Evolutionary conservation across 768 basidiomycete genomes (phyloP).

Genomic region (Leccinum subgranulosum): DNA sequence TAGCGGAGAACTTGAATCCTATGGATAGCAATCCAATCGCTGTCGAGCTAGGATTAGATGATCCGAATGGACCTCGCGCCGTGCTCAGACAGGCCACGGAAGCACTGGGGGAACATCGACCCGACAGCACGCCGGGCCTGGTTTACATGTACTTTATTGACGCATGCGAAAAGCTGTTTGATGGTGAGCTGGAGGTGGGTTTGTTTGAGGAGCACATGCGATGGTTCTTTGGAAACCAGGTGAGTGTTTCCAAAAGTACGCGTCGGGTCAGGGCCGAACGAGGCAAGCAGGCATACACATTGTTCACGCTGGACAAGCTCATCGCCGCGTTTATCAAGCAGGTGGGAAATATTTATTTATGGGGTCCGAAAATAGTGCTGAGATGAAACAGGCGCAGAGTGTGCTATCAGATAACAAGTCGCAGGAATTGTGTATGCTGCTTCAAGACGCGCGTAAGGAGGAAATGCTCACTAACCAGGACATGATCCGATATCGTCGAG

Average conservation of each 20-base stretch:
- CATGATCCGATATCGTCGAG: constrained; percentile 72
- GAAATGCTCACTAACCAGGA: constrained; percentile 58
- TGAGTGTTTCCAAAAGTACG: constrained; percentile 29
- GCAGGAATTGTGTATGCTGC: constrained; percentile 77
- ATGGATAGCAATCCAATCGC: constrained; percentile 78
- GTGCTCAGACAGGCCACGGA: constrained; percentile 65
- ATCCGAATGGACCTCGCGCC: constrained; percentile 71
- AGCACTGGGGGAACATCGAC: constrained; percentile 48
- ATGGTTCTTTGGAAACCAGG: constrained; percentile 89
- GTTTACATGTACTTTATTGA: constrained; percentile 88
- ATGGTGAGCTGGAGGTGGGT: constrained; percentile 87
- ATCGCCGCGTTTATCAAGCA: constrained; percentile 90
- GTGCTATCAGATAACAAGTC: constrained; percentile 81
- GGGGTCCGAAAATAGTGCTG: not conserved
- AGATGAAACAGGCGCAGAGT: constrained; percentile 68
- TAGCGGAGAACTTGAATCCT: constrained; percentile 61
- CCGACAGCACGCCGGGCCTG: constrained; percentile 52
- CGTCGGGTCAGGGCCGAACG: constrained; percentile 4
- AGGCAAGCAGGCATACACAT: constrained; percentile 72
- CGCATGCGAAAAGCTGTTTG: constrained; percentile 91
- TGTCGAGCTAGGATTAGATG: constrained; percentile 79
- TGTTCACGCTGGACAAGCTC: constrained; percentile 94
- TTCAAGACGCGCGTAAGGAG: constrained; percentile 59
- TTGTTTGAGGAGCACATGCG: constrained; percentile 95
- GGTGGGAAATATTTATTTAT: constrained; percentile 38